These are phyloP conservation scores for Russula ochroleuca DNA, from an alignment of 768 basidiomycete species.

Conservation along the genomic window DNA sequence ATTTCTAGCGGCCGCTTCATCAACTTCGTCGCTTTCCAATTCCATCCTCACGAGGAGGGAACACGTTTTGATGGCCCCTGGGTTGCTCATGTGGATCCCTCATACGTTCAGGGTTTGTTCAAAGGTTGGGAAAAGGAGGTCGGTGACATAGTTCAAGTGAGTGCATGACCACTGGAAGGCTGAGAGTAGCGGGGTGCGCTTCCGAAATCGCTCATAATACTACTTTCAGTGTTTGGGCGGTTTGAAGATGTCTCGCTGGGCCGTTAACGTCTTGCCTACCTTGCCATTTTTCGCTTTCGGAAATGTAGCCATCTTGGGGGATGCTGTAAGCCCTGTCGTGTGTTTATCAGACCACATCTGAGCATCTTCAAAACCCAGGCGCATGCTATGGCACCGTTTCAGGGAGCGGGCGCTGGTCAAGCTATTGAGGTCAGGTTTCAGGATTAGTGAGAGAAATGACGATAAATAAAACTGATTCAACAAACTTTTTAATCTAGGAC, in stretches of 20 bases:
- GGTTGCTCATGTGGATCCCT: constrained; percentile 11
- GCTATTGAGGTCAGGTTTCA: constrained; percentile 41
- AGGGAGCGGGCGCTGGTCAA: constrained; percentile 44
- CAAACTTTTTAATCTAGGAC: constrained; percentile 29
- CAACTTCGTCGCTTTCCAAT: constrained; percentile 36
- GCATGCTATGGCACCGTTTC: constrained; percentile 42
- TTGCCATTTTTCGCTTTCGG: constrained; percentile 50
- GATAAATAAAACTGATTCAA: neutral
- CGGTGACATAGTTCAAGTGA: constrained; percentile 48
- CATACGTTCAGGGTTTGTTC: constrained; percentile 1
- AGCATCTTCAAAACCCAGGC: constrained; percentile 25
- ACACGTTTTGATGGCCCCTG: constrained; percentile 6
- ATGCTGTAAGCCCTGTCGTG: constrained; percentile 34
- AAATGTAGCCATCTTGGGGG: constrained; percentile 46
- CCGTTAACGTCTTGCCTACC: constrained; percentile 53
- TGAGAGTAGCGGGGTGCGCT: neutral
- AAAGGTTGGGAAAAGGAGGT: constrained; percentile 21
- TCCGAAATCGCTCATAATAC: neutral
- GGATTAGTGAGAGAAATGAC: neutral
- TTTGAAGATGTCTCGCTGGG: constrained; percentile 46
- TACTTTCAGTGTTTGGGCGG: constrained; percentile 4
- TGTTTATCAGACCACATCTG: neutral
- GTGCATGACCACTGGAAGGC: constrained; percentile 19
- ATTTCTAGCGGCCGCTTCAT: constrained; percentile 54
- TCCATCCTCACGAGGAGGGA: constrained; percentile 12